Conservation (phyloP, 1,139 yeast species). For the Candida dubliniensis region DNA sequence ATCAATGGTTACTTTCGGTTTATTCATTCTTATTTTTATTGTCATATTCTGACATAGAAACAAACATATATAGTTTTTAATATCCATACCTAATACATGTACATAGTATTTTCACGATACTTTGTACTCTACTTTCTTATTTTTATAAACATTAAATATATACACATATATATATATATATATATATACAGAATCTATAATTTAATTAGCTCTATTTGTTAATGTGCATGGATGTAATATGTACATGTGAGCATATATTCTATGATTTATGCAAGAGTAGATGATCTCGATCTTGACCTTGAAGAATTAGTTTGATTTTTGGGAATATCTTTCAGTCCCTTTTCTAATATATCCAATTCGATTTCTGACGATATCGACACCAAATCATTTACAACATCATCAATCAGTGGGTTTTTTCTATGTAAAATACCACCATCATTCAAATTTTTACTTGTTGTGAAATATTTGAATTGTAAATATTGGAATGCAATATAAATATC, state of each 20-base stretch:
- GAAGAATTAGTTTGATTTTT: neutral
- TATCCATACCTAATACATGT: conserved; percentile 2
- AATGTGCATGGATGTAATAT: neutral
- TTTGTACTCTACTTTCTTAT: conserved; percentile 3
- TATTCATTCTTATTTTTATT: neutral
- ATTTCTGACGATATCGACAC: conserved; percentile 5
- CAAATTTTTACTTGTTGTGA: conserved; percentile 1
- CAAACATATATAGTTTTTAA: neutral
- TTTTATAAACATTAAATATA: neutral
- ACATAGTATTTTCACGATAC: conserved; percentile 5
- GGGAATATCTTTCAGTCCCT: neutral
- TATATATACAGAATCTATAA: neutral
- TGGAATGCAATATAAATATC: conserved; percentile 78
- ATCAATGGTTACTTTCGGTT: neutral
- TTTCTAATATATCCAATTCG: conserved; percentile 7
- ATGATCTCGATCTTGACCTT: conserved; percentile 1
- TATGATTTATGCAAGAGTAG: neutral
- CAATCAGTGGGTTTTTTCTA: conserved; percentile 6
- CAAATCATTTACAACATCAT: conserved; percentile 11
- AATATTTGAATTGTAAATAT: conserved; percentile 53
- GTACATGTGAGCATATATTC: neutral
- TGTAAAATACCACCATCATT: neutral
- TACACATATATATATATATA: neutral
- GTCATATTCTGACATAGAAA: neutral
- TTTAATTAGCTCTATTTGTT: no score